These are phyloP conservation scores for Aureobasidium subglaciale DNA, from an alignment of 2,329 filamentous ascomycete species.

Conservation along the genomic window DNA sequence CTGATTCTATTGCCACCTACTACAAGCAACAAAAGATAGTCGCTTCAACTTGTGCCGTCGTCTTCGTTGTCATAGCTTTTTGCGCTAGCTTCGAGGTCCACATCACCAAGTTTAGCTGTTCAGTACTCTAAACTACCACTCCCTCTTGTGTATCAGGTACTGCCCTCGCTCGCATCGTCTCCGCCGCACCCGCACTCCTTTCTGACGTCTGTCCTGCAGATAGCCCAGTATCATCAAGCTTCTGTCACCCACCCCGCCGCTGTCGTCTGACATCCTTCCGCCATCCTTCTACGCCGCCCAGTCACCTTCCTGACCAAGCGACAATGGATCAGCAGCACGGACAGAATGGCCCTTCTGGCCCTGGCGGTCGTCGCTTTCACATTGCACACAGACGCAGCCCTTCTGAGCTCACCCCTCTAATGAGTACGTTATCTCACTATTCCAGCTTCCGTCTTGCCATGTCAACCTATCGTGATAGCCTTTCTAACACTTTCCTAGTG, in stretches of 20 bases:
- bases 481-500: conserved; percentile 52
- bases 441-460: not conserved
- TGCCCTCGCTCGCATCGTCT: not conserved
- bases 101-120: conserved; percentile 10
- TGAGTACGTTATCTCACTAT: conserved; percentile 64
- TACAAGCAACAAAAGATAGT: not conserved
- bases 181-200: not conserved
- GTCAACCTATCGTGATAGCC: not conserved
- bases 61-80: conserved; percentile 14
- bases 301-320: not conserved
- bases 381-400: conserved; percentile 96
- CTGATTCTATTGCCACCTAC: conserved; percentile 14
- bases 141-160: conserved; percentile 2
- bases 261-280: conserved; percentile 13
- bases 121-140: not conserved
- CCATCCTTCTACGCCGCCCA: conserved; percentile 3
- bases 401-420: conserved; percentile 91
- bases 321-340: conserved; percentile 46
- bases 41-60: conserved; percentile 5
- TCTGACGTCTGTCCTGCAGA: conserved; percentile 11
- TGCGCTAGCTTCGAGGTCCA: conserved; percentile 12
- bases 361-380: conserved; percentile 82
- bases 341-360: conserved; percentile 51
- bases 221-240: conserved; percentile 9
- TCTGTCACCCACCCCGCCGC: not conserved